Evolutionary conservation across 2,329 filamentous ascomycete genomes (phyloP), one percentile per base, ranked within the genome.

Genomic region (Lasiodiplodia gonubiensis): DNA sequence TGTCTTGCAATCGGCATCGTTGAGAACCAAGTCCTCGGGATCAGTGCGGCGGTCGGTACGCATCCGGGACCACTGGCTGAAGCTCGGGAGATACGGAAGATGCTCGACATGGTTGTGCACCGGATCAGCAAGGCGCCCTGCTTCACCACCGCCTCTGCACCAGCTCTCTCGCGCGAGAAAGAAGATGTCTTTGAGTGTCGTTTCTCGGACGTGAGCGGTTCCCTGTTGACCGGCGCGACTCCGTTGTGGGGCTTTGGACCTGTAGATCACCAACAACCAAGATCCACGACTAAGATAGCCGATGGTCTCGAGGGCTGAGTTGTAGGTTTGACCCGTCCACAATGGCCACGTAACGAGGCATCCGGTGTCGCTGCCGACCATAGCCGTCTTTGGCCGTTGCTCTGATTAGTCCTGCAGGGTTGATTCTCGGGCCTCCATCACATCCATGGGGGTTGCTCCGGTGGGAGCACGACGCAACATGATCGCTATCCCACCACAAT

Each of bases 191-290:
- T 21, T 23, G 18, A 18, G 39, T 16, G 2, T 7, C 16, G 39
- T 7, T 8, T 42, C 18, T 18, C 39, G 39, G 16, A 42, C 39
- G 14, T 42, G 18, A 42, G 39, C 8, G 39, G 16, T 42, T 16
- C 18, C 16, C n/a, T 33, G 30, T 30, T 61, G 59, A 35, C 59
- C 59, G 59, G 59, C 59, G 18, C 42, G 27, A 30, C 4, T n/a
- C 42, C 59, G 39, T 4, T 37, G 59, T 61, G 59, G 55, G 55
- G 23, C 37, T 16, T 21, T 48, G 39, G 14, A 21, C 4, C 37
- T 16, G 59, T 27, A 61, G 59, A 61, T 61, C 59, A 12, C 42
- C 27, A 61, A 61, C 27, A 18, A 10, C 33, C 27, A 51, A 60
- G 59, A 61, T 61, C 25, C 59, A 35, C 6, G 59, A 49, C 23